phyloP scores from a whole-genome alignment of 805 yeast genomes.

The Pichia manshurica region DNA sequence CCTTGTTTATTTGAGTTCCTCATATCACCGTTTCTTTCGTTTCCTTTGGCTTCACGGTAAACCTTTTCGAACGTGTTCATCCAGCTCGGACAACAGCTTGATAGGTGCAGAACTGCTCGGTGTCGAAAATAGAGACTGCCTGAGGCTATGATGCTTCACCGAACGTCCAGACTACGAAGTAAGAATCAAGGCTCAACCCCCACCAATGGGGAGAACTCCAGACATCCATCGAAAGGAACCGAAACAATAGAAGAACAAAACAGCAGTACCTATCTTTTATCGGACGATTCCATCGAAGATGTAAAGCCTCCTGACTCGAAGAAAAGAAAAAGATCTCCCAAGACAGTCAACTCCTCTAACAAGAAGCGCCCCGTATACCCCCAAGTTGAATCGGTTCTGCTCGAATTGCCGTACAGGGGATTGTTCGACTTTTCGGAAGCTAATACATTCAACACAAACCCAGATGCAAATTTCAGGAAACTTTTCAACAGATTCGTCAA shows the following conservation, averaged over 20 bases:
- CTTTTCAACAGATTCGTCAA: conserved; percentile 38
- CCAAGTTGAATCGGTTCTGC: conserved; percentile 33
- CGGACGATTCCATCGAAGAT: not conserved
- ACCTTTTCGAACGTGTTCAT: too few species aligned
- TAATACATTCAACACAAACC: conserved; percentile 55
- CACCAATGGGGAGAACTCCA: not conserved
- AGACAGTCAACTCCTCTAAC: not conserved
- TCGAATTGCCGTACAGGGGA: conserved; percentile 65
- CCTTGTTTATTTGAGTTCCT: too few species aligned
- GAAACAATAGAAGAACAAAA: not conserved
- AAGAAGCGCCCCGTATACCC: conserved; percentile 3
- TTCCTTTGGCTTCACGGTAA: too few species aligned
- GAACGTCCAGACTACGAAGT: conserved; percentile 3
- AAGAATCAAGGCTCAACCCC: not conserved
- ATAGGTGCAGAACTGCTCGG: too few species aligned
- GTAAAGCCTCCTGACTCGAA: not conserved
- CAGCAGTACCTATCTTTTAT: not conserved
- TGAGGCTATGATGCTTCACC: conserved; percentile 1
- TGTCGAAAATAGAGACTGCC: too few species aligned
- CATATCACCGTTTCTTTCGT: too few species aligned
- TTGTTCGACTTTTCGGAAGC: conserved; percentile 54
- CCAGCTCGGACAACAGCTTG: too few species aligned
- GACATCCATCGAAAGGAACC: not conserved
- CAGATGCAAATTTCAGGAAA: conserved; percentile 32
- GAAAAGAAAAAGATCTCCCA: not conserved